Percentiles rank a stretch among this genome's conserved stretches.
phyloP scores from a whole-genome alignment of 1,139 yeast genomes.

The Pichia sp. region DNA sequence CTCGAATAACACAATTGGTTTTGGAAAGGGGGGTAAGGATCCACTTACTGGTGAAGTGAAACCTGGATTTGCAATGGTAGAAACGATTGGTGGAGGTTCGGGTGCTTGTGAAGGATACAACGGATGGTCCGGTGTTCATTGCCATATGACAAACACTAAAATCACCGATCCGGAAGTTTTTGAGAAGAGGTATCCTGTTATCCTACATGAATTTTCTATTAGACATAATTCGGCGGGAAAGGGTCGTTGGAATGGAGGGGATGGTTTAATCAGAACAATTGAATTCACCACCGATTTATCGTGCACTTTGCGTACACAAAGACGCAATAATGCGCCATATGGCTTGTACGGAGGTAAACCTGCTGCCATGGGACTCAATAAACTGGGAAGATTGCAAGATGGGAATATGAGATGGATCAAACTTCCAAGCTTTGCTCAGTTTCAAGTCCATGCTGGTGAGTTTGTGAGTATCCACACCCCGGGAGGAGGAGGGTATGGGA shows the following conservation, averaged over 20 bases:
- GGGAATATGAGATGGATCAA: neutral
- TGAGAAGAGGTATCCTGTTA: conserved; percentile 22
- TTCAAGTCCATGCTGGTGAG: neutral
- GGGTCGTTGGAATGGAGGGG: neutral
- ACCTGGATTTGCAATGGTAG: conserved; percentile 31
- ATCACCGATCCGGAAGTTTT: conserved; percentile 39
- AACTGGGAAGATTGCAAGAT: neutral
- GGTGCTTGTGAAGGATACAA: conserved; percentile 39
- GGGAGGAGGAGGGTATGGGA: neutral
- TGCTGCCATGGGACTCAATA: neutral
- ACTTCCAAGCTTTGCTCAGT: neutral
- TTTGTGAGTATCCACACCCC: neutral
- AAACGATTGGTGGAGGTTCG: conserved; percentile 17
- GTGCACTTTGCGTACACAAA: neutral
- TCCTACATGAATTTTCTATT: neutral
- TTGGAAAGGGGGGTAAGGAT: conserved; percentile 14
- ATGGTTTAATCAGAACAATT: neutral
- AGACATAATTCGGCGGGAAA: neutral
- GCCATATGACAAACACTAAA: conserved; percentile 42
- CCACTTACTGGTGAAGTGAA: conserved; percentile 14
- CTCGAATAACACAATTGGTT: conserved; percentile 37
- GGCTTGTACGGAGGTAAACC: neutral
- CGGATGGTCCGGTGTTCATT: conserved; percentile 42
- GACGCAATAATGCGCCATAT: neutral
- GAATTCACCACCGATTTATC: neutral